Conservation (phyloP, 2,329 filamentous ascomycete genomes). For the Colletotrichum cereale region DNA sequence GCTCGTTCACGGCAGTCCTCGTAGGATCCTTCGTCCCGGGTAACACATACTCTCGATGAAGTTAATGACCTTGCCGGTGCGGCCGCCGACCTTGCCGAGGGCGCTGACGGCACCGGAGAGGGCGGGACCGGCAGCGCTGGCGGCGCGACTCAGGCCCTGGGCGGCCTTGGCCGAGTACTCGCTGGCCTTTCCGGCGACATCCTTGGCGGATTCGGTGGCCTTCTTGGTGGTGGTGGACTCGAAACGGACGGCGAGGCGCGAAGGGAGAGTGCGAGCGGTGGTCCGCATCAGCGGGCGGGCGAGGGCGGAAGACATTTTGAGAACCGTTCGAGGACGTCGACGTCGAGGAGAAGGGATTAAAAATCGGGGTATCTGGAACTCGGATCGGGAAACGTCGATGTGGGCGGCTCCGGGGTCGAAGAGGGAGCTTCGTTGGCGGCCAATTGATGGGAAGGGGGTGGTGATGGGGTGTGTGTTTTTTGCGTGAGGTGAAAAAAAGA, state of each 20-base stretch:
- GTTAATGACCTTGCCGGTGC: constrained; percentile 81
- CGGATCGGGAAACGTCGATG: constrained; percentile 43
- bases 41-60: constrained; percentile 84
- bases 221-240: constrained; percentile 68
- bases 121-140: constrained; percentile 82
- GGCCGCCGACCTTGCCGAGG: constrained; percentile 81
- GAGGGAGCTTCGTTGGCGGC: constrained; percentile 45
- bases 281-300: constrained; percentile 61
- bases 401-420: constrained; percentile 45
- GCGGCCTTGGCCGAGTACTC: constrained; percentile 75
- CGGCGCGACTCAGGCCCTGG: constrained; percentile 85
- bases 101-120: constrained; percentile 79
- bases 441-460: constrained; percentile 52
- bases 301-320: constrained; percentile 50
- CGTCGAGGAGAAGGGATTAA: constrained; percentile 18
- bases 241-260: constrained; percentile 65
- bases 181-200: constrained; percentile 57
- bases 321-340: constrained; percentile 26
- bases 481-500: constrained; percentile 42
- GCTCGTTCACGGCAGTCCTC: neutral
- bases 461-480: constrained; percentile 39
- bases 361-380: constrained; percentile 31
- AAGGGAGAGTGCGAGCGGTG: constrained; percentile 59
- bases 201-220: constrained; percentile 58
- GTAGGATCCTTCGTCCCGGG: neutral